Evolutionary conservation across 2,329 filamentous ascomycete genomes (phyloP).

Genomic region (Trichophyton benhamiae): DNA sequence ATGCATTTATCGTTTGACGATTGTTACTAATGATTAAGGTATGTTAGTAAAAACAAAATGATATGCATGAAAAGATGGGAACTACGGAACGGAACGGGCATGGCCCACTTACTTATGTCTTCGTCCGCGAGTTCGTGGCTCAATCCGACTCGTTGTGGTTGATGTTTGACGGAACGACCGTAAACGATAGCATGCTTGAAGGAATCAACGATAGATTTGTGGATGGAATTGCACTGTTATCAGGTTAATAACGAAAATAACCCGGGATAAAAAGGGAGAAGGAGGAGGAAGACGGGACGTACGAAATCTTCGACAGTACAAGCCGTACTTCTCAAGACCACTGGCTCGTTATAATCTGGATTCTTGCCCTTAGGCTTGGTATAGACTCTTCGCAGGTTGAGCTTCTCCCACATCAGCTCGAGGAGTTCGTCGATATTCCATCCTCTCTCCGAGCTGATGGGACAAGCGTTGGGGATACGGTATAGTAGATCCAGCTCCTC

Average conservation of each 20-base stretch:
- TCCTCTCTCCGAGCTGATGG: constrained; percentile 92
- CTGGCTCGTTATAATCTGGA: constrained; percentile 83
- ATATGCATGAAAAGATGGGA: neutral
- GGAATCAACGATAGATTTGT: constrained; percentile 88
- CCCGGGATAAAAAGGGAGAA: neutral
- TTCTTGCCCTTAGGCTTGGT: constrained; percentile 94
- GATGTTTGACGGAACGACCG: constrained; percentile 95
- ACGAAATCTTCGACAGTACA: constrained; percentile 97
- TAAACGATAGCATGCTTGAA: constrained; percentile 96
- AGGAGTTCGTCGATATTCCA: constrained; percentile 97
- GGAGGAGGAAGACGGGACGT: constrained; percentile 34
- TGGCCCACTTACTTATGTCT: constrained; percentile 63
- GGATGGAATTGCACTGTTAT: constrained; percentile 81
- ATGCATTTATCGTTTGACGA: constrained; percentile 23
- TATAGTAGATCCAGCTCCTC: constrained; percentile 94
- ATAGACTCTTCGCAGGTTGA: constrained; percentile 83
- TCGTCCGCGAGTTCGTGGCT: constrained; percentile 87
- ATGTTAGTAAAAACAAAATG: neutral
- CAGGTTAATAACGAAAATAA: neutral
- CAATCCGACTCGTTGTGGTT: constrained; percentile 88
- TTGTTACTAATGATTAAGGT: constrained; percentile 20
- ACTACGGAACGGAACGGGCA: neutral
- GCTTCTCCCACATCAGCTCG: constrained; percentile 97
- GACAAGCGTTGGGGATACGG: constrained; percentile 90
- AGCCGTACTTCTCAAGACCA: constrained; percentile 69